phyloP scores from a whole-genome alignment of 2,329 filamentous ascomycete genomes.

The Penicillium crustosum region DNA sequence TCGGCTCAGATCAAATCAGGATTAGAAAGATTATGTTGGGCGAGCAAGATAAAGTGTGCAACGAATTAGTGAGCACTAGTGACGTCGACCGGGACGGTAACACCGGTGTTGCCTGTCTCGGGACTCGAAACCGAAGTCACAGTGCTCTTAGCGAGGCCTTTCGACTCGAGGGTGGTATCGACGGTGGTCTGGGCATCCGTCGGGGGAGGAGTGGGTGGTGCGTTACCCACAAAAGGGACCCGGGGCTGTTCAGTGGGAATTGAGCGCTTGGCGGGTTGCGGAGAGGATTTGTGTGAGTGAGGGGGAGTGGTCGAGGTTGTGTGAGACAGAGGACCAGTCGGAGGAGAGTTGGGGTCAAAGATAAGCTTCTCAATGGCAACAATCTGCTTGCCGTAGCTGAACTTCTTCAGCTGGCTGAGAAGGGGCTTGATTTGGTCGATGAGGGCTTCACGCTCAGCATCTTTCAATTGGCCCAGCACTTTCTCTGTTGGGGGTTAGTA shows the following conservation, averaged over 20 bases:
- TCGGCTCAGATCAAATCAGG: constrained; percentile 17
- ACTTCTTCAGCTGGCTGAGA: constrained; percentile 62
- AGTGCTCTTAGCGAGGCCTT: constrained; percentile 36
- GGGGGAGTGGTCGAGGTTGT: constrained; percentile 40
- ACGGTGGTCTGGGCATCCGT: constrained; percentile 66
- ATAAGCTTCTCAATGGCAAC: constrained; percentile 62
- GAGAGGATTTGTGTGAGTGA: constrained; percentile 43
- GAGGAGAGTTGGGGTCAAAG: constrained; percentile 32
- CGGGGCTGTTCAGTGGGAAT: constrained; percentile 41
- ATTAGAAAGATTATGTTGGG: constrained; percentile 29
- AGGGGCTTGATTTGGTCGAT: constrained; percentile 64
- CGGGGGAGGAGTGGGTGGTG: constrained; percentile 66
- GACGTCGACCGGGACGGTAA: constrained; percentile 30
- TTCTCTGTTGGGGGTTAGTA: constrained; percentile 63
- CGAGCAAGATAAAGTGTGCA: constrained; percentile 28
- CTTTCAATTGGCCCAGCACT: constrained; percentile 65
- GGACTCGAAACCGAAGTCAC: constrained; percentile 35
- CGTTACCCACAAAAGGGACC: constrained; percentile 51
- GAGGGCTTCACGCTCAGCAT: constrained; percentile 59
- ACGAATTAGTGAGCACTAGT: constrained; percentile 28
- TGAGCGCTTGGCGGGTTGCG: constrained; percentile 36
- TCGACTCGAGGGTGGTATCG: constrained; percentile 44
- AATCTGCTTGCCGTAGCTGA: constrained; percentile 65
- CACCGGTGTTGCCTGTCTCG: constrained; percentile 29
- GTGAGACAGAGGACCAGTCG: constrained; percentile 28